A percentile compares a stretch with the other conserved stretches of the same genome.
Conservation (phyloP, 1,139 yeast genomes). For the Zhuliangozyma parablackwelliae region DNA sequence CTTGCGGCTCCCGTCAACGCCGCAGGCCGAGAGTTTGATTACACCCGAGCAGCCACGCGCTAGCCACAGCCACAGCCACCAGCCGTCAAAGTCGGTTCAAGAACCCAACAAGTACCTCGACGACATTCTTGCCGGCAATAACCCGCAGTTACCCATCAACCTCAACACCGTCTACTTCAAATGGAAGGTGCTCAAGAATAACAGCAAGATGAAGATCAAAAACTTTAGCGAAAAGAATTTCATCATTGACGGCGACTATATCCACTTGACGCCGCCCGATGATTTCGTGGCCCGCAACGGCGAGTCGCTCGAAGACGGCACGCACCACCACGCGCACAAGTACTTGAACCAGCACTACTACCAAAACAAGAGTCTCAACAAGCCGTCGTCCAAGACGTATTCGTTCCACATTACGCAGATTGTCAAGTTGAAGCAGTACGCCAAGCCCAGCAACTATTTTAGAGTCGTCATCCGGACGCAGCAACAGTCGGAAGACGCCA, state of each 20-base stretch:
- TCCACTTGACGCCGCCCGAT: slow-evolving; percentile 82
- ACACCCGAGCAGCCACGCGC: not conserved
- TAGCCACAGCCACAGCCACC: too few species aligned
- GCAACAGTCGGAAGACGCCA: slow-evolving; percentile 12
- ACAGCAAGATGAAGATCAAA: slow-evolving; percentile 75
- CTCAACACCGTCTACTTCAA: slow-evolving; percentile 42
- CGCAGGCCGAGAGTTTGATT: not conserved
- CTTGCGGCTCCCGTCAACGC: slow-evolving; percentile 2
- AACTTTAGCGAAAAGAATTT: slow-evolving; percentile 65
- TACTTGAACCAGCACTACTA: slow-evolving; percentile 43
- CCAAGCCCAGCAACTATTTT: slow-evolving; percentile 72
- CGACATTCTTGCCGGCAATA: slow-evolving; percentile 32
- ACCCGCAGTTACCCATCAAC: slow-evolving; percentile 31
- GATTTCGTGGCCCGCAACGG: slow-evolving; percentile 46
- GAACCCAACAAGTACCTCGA: slow-evolving; percentile 26
- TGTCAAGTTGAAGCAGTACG: slow-evolving; percentile 68
- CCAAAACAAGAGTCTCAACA: slow-evolving; percentile 28
- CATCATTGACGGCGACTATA: slow-evolving; percentile 90
- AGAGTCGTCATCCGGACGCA: slow-evolving; percentile 73
- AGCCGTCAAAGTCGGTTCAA: slow-evolving; percentile 4
- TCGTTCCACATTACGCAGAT: slow-evolving; percentile 85
- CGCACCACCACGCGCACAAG: slow-evolving; percentile 25
- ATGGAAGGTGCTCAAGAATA: slow-evolving; percentile 84
- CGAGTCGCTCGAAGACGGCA: slow-evolving; percentile 1
- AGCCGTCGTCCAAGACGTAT: slow-evolving; percentile 63